Evolutionary conservation across 306 rosid genomes (phyloP), one percentile per base, ranked within the genome.

Genomic region (Cajanus cajan): DNA sequence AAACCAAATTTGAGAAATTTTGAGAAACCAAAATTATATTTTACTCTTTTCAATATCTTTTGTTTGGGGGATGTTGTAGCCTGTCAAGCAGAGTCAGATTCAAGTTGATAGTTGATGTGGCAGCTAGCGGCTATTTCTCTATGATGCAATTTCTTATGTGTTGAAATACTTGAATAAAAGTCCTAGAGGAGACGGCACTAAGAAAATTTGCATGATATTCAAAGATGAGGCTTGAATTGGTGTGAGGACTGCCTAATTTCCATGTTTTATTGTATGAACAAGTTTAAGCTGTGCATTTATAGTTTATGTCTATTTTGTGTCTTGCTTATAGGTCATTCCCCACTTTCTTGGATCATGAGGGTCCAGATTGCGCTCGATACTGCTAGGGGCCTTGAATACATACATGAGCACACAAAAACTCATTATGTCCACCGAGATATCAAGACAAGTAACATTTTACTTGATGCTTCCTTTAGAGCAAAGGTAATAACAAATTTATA

Each of bases 311-410:
- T 22, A 41, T 72, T 41, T 50, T 36, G 71, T 64, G 41, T 79
- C 71, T 77, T 74, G 72, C 71, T 82, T 85, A 33, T 54, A 95
- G 99, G 95, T 68, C 93, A 91, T 73, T 91, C 99, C 15, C 76
- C 98, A 45, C 96, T 95, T 68, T 95, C 99, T 71, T 95, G 99
- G 99, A 91, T 91, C 88, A 90, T 88, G 92, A 91, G 99, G 87
- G 93, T 93, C 45, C 99, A 95, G 86, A 91, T 95, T 82, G 90
- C 88, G 12, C 95, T 95, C 69, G 99, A 95, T 77, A 90, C 98
- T 63, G 98, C 97, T 65, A 85, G 99, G 87, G 99, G 97, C 34
- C 94, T 95, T n/a, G 99, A 95, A 86, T 95, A 95, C 85, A 93
- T 93, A 76, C 99, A 95, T 1, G 99, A 95, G 86, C 99, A 95